Conservation (phyloP, 495 filamentous ascomycete species). For the Podospora sp. region DNA sequence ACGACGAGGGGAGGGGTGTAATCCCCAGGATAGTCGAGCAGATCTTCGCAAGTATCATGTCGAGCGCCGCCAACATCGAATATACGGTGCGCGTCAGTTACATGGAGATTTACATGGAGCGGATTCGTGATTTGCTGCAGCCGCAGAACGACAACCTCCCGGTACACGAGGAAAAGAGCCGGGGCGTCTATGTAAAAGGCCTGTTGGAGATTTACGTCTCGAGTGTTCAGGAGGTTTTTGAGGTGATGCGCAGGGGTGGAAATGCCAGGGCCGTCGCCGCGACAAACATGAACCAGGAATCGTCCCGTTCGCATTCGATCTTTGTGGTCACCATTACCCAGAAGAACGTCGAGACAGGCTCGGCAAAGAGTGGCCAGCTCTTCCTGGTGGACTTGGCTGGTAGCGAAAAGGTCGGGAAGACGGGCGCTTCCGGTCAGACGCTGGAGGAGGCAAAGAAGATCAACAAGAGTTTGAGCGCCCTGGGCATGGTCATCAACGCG, state of each 20-base stretch:
- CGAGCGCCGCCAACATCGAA: conserved; percentile 90
- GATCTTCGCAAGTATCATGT: conserved; percentile 92
- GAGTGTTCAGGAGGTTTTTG: conserved; percentile 92
- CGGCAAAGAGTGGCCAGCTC: conserved; percentile 92
- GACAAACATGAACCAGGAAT: conserved; percentile 99
- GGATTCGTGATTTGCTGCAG: conserved; percentile 87
- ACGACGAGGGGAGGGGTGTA: conserved; percentile 84
- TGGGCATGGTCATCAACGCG: conserved; percentile 99
- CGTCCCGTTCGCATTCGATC: conserved; percentile 96
- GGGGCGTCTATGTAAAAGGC: conserved; percentile 96
- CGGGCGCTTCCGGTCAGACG: conserved; percentile 94
- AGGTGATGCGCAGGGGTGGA: conserved; percentile 94
- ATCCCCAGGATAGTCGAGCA: conserved; percentile 98
- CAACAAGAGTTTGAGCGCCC: conserved; percentile 96
- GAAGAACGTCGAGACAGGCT: conserved; percentile 97
- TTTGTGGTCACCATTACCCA: conserved; percentile 97
- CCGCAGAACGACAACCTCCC: conserved; percentile 96
- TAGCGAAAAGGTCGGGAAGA: conserved; percentile 98
- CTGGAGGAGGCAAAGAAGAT: conserved; percentile 99
- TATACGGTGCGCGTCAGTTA: conserved; percentile 97
- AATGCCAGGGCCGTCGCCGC: conserved; percentile 86
- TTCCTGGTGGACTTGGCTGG: conserved; percentile 98
- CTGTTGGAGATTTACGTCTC: conserved; percentile 94
- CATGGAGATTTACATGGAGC: conserved; percentile 99
- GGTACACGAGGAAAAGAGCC: conserved; percentile 94